A percentile compares a stretch with the other conserved stretches of the same genome.
Conservation (phyloP, 192 early-diverging fungal genomes). For the Dissophora globulifera region DNA sequence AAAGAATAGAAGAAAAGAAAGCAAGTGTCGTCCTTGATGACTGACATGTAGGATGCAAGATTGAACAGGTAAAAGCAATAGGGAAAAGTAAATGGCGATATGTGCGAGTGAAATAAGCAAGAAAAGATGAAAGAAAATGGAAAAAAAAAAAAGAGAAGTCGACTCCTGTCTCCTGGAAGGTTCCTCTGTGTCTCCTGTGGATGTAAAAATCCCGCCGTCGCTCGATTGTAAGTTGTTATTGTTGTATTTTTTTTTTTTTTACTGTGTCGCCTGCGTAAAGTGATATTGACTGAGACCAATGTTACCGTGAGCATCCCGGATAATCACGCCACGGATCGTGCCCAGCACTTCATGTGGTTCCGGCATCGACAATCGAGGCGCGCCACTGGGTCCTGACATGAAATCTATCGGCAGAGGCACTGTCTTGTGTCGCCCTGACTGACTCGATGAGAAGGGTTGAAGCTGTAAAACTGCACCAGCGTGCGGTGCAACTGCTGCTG, state of each 20-base stretch:
- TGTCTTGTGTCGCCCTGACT: conserved; percentile 59
- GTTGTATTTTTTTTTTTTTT: background rate
- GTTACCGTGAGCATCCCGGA: conserved; percentile 67
- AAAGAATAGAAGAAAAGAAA: background rate
- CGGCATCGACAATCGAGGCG: conserved; percentile 65
- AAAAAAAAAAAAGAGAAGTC: conserved; percentile 4
- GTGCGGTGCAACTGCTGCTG: conserved; percentile 17
- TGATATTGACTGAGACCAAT: conserved; percentile 65
- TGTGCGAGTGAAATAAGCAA: conserved; percentile 7
- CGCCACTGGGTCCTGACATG: conserved; percentile 62
- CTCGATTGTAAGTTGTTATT: too few species aligned
- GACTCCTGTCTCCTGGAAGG: conserved; percentile 28
- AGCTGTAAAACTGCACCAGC: conserved; percentile 32
- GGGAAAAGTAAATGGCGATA: background rate
- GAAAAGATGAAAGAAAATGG: conserved; percentile 3
- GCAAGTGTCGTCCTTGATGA: too few species aligned
- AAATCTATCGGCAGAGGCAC: conserved; percentile 69
- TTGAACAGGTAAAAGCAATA: too few species aligned
- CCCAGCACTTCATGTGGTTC: conserved; percentile 64
- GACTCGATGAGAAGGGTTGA: conserved; percentile 50
- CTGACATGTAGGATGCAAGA: too few species aligned
- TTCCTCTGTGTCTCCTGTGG: conserved; percentile 1
- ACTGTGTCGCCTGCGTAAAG: conserved; percentile 51
- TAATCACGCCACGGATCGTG: conserved; percentile 63
- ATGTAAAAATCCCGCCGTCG: too few species aligned